Conservation (phyloP, 495 filamentous ascomycete species). For the Immersiella caudata region DNA sequence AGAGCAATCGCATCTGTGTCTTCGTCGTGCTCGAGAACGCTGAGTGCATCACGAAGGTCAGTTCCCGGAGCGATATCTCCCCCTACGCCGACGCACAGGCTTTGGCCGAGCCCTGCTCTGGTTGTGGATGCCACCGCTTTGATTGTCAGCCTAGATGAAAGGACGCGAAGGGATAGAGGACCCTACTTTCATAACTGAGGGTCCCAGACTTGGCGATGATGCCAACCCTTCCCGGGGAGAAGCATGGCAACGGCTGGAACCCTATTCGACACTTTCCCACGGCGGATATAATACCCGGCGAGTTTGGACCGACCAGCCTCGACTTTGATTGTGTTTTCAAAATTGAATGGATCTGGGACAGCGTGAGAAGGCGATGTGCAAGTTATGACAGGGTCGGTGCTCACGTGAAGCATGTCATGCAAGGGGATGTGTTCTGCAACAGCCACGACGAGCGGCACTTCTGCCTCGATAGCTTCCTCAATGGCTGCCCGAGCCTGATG, state of each 20-base stretch:
- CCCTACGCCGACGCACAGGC: slow-evolving; percentile 83
- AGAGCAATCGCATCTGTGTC: slow-evolving; percentile 82
- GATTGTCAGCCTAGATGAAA: slow-evolving; percentile 1
- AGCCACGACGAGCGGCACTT: slow-evolving; percentile 83
- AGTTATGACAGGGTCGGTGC: slow-evolving; percentile 22
- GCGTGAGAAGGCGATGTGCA: slow-evolving; percentile 18
- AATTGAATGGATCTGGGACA: slow-evolving; percentile 65
- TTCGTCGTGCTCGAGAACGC: slow-evolving; percentile 70
- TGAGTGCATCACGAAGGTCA: slow-evolving; percentile 75
- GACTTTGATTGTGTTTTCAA: slow-evolving; percentile 79
- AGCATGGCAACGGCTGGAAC: slow-evolving; percentile 82
- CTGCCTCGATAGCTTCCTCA: slow-evolving; percentile 85
- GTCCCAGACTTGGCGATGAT: slow-evolving; percentile 90
- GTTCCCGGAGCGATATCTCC: slow-evolving; percentile 85
- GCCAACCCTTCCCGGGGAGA: slow-evolving; percentile 72
- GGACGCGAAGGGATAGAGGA: background rate
- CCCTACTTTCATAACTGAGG: slow-evolving; percentile 70
- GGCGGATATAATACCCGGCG: slow-evolving; percentile 85
- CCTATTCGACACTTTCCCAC: slow-evolving; percentile 79
- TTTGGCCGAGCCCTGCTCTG: slow-evolving; percentile 80
- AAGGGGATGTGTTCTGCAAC: slow-evolving; percentile 91
- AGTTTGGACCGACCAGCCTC: slow-evolving; percentile 82
- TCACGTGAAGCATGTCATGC: slow-evolving; percentile 79
- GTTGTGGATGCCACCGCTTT: slow-evolving; percentile 78
- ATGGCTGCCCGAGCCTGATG: slow-evolving; percentile 76